phyloP scores from a whole-genome alignment of 345 rosid species.

The Rhodamnia rubescens region DNA sequence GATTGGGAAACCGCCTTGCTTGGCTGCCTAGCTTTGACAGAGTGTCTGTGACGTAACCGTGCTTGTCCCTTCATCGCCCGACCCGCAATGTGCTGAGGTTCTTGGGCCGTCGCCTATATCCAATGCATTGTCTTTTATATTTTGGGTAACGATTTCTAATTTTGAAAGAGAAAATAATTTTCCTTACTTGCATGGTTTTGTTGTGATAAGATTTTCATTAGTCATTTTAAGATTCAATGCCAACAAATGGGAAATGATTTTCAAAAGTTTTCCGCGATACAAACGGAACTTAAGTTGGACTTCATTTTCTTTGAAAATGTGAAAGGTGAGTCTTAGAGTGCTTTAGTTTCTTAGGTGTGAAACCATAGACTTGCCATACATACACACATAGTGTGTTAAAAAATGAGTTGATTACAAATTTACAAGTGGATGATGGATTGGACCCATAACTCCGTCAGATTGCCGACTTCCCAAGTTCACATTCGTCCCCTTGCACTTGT shows the following conservation, averaged over 20 bases:
- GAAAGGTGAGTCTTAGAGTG: neutral
- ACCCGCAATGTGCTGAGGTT: no score
- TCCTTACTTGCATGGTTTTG: no score
- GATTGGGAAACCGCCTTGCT: no score
- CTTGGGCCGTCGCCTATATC: no score
- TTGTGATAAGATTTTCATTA: fast-evolving
- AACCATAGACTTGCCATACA: neutral
- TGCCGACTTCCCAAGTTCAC: neutral
- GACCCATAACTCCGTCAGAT: no score
- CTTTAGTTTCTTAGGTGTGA: neutral
- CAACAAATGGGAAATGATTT: neutral
- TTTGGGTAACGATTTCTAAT: no score
- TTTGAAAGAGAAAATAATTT: no score
- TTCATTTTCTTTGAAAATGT: neutral
- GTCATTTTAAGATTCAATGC: neutral
- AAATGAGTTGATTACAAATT: neutral
- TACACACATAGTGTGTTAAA: neutral
- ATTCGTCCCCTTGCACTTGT: neutral
- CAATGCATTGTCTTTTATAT: no score
- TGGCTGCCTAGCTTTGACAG: no score
- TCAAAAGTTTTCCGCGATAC: fast-evolving
- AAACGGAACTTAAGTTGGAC: neutral
- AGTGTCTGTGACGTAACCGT: no score
- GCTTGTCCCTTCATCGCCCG: no score
- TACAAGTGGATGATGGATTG: neutral